Evolutionary conservation across 768 basidiomycete genomes (phyloP).

Genomic region (Clitopilus passeckerianus): DNA sequence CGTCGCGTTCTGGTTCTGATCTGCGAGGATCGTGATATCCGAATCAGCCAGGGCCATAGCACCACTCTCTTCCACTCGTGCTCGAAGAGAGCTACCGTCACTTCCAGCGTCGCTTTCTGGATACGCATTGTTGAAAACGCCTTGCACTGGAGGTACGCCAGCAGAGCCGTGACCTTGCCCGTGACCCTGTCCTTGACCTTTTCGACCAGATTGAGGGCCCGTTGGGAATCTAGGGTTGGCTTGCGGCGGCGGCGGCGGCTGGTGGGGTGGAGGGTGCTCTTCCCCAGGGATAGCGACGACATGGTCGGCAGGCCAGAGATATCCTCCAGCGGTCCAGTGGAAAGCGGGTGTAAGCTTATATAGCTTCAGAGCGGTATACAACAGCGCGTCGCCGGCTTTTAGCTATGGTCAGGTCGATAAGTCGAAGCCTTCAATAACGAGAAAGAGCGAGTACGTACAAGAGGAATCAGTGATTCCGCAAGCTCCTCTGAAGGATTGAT

Average conservation of each 20-base stretch:
- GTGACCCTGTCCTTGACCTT: not conserved
- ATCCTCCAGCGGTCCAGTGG: conserved; percentile 80
- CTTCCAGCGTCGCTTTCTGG: conserved; percentile 22
- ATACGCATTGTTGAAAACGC: conserved; percentile 38
- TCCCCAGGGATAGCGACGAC: conserved; percentile 60
- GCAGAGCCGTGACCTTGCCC: not conserved
- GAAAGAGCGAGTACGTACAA: conserved; percentile 37
- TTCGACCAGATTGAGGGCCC: conserved; percentile 1
- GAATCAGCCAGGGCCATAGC: conserved; percentile 60
- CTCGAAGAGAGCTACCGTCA: conserved; percentile 38
- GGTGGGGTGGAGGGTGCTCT: conserved; percentile 22
- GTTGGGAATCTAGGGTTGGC: conserved; percentile 15
- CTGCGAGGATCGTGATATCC: conserved; percentile 47
- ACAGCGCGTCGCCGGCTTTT: conserved; percentile 69
- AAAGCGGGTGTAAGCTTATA: conserved; percentile 73
- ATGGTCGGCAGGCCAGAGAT: conserved; percentile 73
- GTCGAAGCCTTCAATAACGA: not conserved
- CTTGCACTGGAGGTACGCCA: conserved; percentile 31
- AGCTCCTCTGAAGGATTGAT: conserved; percentile 65
- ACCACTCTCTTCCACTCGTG: conserved; percentile 62
- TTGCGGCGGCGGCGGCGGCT: conserved; percentile 13
- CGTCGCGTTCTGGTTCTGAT: conserved; percentile 26
- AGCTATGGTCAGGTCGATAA: conserved; percentile 34
- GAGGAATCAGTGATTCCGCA: conserved; percentile 67
- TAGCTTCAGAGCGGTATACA: conserved; percentile 73